These are phyloP conservation scores for Amphicarpaea edgeworthii DNA, from an alignment of 306 rosid genomes.

Conservation along the genomic window DNA sequence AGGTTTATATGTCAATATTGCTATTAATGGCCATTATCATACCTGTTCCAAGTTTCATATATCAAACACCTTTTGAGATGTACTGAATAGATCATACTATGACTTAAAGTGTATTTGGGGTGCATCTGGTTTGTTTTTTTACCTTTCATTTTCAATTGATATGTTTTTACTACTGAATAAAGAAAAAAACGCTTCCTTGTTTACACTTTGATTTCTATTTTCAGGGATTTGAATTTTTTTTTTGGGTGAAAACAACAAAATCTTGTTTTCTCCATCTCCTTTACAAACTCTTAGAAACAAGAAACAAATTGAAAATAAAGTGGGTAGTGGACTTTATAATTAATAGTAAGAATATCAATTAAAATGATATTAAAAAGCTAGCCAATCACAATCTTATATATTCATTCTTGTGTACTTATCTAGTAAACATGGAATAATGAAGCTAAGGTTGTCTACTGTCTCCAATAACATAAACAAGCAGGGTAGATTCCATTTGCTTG, in stretches of 20 bases:
- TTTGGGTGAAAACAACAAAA: conserved; percentile 3
- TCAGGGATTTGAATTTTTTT: not conserved
- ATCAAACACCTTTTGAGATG: not conserved
- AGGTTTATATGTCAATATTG: too few relatives aligned
- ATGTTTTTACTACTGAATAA: not conserved
- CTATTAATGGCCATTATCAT: too few relatives aligned
- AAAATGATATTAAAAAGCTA: not conserved
- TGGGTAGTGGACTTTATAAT: not conserved
- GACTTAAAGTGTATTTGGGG: not conserved
- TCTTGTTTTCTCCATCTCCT: not conserved
- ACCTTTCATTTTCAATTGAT: conserved; percentile 23
- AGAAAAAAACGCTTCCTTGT: not conserved
- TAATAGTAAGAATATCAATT: not conserved
- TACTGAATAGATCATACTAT: not conserved
- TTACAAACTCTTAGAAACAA: not conserved
- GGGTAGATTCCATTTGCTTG: conserved; percentile 30
- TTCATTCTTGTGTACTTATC: not conserved
- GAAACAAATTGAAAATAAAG: conserved; percentile 12
- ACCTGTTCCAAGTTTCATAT: too few relatives aligned
- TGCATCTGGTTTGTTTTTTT: not conserved
- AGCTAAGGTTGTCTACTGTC: conserved; percentile 27
- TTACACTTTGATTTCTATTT: not conserved
- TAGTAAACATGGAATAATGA: conserved; percentile 26
- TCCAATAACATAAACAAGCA: not conserved
- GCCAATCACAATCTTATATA: not conserved